A percentile compares a stretch with the other conserved stretches of the same genome.
Evolutionary conservation across 2,329 filamentous ascomycete genomes (phyloP).

Genomic region (Colletotrichum filicis): DNA sequence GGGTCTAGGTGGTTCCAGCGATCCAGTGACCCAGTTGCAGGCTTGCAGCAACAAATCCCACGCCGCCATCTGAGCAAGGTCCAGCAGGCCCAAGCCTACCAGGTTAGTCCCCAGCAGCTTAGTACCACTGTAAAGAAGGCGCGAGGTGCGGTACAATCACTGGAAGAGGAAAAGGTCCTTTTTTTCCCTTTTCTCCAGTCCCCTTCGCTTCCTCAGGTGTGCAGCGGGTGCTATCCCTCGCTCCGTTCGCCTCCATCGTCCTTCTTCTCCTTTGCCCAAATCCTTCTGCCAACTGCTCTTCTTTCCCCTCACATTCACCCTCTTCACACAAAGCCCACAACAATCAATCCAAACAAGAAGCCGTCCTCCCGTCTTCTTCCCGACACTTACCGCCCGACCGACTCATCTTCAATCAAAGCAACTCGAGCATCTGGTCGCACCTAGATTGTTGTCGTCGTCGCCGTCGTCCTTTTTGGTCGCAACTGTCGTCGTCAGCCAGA

Average conservation of each 20-base stretch:
- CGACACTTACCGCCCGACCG: constrained; percentile 4
- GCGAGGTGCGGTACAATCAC: not conserved
- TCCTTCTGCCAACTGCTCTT: not conserved
- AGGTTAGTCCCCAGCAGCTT: not conserved
- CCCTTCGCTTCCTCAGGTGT: constrained; percentile 17
- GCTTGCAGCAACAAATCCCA: not conserved
- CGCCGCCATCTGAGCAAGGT: constrained; percentile 3
- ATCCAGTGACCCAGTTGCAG: constrained; percentile 19
- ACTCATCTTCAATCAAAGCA: not conserved
- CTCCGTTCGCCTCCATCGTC: constrained; percentile 12
- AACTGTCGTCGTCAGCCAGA: constrained; percentile 33
- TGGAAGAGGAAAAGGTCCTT: constrained; percentile 23
- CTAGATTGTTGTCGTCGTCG: constrained; percentile 26
- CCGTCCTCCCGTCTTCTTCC: not conserved
- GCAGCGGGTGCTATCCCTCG: constrained; percentile 10
- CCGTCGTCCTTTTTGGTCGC: constrained; percentile 14
- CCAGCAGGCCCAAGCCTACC: constrained; percentile 7
- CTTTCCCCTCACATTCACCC: constrained; percentile 36
- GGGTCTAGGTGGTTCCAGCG: constrained; percentile 16
- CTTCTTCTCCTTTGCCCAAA: constrained; percentile 27
- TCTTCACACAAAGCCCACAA: constrained; percentile 11
- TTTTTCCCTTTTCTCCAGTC: constrained; percentile 6
- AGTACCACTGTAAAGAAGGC: constrained; percentile 6
- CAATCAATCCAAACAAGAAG: constrained; percentile 10
- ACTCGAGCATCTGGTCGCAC: constrained; percentile 22